Evolutionary conservation across 495 filamentous ascomycete species (phyloP).

Genomic region (Penicillium alfredii): DNA sequence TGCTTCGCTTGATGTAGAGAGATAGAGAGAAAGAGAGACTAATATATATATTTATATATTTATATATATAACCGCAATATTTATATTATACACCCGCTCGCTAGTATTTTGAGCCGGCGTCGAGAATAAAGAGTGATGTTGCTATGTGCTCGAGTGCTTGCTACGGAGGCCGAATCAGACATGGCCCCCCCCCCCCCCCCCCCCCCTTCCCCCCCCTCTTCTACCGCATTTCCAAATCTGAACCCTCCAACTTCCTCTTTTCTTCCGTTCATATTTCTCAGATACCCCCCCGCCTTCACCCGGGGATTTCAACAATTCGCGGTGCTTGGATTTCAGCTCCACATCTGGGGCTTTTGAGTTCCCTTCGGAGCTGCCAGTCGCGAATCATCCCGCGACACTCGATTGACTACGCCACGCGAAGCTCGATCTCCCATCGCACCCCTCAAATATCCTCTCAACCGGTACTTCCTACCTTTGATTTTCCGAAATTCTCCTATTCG

Average conservation of each 20-base stretch:
- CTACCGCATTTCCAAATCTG: conserved; percentile 1
- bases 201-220: conserved; percentile 7
- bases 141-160: background rate
- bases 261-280: background rate
- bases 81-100: too few species aligned
- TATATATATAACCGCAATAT: too few species aligned
- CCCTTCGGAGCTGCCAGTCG: conserved; percentile 27
- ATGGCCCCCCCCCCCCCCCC: conserved; percentile 10
- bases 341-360: conserved; percentile 26
- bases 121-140: too few species aligned
- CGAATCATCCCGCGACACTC: conserved; percentile 17
- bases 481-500: background rate
- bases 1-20: too few species aligned
- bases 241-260: conserved; percentile 3
- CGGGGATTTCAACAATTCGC: conserved; percentile 8
- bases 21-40: too few species aligned
- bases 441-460: conserved; percentile 1
- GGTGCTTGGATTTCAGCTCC: conserved; percentile 19
- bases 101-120: too few species aligned
- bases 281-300: background rate
- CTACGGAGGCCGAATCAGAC: conserved; percentile 15
- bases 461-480: background rate
- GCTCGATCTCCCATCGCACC: conserved; percentile 1
- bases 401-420: conserved; percentile 9
- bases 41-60: too few species aligned